Conservation (phyloP, 75 land plant genomes). For the Sequoia sempervirens region DNA sequence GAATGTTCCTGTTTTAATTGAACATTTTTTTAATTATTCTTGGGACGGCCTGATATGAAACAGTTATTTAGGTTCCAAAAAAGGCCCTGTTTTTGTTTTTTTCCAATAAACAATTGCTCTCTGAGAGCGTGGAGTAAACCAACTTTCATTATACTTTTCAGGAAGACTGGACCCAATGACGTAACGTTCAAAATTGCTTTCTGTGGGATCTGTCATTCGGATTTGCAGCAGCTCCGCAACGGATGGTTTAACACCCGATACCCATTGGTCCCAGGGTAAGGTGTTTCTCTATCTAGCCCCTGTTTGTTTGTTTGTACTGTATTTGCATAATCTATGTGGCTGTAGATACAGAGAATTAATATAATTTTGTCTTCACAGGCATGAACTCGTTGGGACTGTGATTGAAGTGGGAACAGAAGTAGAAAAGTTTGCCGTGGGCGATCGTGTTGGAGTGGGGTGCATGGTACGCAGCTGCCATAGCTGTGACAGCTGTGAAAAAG, state of each 20-base stretch:
- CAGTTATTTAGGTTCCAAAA: too few species aligned
- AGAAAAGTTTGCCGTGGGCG: constrained; percentile 52
- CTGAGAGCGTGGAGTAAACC: too few species aligned
- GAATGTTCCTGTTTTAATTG: too few species aligned
- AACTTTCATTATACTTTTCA: constrained; percentile 8
- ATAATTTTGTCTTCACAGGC: constrained; percentile 33
- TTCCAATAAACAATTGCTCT: too few species aligned
- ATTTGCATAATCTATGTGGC: not conserved
- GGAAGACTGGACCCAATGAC: constrained; percentile 32
- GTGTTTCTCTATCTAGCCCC: not conserved
- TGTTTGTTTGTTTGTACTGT: too few species aligned
- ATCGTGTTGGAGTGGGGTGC: constrained; percentile 73
- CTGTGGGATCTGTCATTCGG: constrained; percentile 59
- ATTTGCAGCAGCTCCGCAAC: constrained; percentile 38
- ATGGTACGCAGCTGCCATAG: constrained; percentile 52
- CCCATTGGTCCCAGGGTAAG: constrained; percentile 57
- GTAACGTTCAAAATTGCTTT: constrained; percentile 33
- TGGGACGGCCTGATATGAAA: too few species aligned
- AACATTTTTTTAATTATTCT: too few species aligned
- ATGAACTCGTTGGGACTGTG: constrained; percentile 67
- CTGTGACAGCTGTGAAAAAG: constrained; percentile 44
- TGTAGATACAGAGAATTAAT: not conserved
- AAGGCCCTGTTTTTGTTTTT: too few species aligned
- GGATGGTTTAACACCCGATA: constrained; percentile 31
- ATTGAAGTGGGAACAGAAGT: constrained; percentile 69